Evolutionary conservation across 768 basidiomycete species (phyloP).

Genomic region (Imleria badia): DNA sequence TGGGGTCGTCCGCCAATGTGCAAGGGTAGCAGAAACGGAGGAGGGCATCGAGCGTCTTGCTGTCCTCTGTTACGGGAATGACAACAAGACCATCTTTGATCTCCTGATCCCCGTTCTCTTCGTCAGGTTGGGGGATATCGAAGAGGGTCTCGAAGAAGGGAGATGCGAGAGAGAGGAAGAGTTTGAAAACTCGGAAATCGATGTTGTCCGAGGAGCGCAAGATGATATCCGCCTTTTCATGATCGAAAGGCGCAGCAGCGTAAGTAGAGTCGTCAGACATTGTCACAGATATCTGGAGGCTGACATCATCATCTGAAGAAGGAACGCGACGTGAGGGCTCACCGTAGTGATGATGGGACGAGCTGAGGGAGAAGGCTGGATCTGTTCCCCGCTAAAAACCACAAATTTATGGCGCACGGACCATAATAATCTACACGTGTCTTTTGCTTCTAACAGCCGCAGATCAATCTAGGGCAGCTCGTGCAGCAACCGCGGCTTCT

Average conservation of each 20-base stretch:
- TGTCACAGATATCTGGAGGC: background rate
- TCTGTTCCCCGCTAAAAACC: background rate
- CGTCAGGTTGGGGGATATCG: constrained; percentile 25
- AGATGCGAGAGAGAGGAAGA: constrained; percentile 23
- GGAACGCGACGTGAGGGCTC: background rate
- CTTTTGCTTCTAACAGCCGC: background rate
- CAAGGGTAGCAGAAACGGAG: constrained; percentile 26
- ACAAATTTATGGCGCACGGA: background rate
- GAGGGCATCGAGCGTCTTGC: constrained; percentile 23
- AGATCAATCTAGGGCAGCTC: background rate
- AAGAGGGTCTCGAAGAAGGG: constrained; percentile 35
- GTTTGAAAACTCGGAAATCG: no score
- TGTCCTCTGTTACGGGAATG: constrained; percentile 17
- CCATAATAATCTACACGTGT: background rate
- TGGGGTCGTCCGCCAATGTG: constrained; percentile 2
- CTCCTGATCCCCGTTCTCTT: constrained; percentile 10
- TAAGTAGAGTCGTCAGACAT: background rate
- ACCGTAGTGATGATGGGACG: background rate
- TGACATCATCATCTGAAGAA: background rate
- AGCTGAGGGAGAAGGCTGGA: no score
- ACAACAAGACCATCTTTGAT: constrained; percentile 17
- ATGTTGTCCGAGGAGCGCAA: no score
- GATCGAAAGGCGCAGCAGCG: constrained; percentile 20
- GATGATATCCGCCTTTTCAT: constrained; percentile 18
- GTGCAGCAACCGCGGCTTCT: background rate